Base-by-base conservation (phyloP, 140 eudicot species). In the Cichorium intybus region DNA sequence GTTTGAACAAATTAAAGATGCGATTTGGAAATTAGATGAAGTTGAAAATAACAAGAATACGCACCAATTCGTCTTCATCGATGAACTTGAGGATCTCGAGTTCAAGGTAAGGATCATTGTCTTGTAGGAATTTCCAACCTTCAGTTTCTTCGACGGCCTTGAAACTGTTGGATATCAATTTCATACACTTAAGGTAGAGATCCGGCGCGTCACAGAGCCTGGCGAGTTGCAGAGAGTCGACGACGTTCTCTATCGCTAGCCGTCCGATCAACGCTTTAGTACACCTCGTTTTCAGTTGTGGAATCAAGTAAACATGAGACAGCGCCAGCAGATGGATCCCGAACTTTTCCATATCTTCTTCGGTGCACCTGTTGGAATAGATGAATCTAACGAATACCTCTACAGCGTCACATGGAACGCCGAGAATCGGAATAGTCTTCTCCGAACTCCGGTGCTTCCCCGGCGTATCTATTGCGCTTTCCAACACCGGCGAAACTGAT, bases 321-420 rank as follows among this genome's bases (percentile, higher is more conserved):
- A 93, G 65, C 0, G 94, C 95, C n/a, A 93, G 78, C 48, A 93
- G 73, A 76, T 93, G 99, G 20, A 93, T 88, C 17, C 87, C 99
- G 29, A 77, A 89, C 15, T 78, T 86, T 37, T 84, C 88, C 85
- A 88, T 75, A 8, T 84, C 85, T 66, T 84, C 90, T 24, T 83
- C 95, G 18, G 52, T 75, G 62, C 90, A 85, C 77, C 99, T 93
- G 57, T 78, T 65, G 27, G 82, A 77, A 63, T 78, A 82, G 16
- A 93, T 78, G 65, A 83, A 93, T 14, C 75, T 76, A 18, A 93
- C 72, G 72, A 93, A 93, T 45, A 56, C 94, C 7, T 79, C 66
- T 58, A 81, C 99, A 66, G 99, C 97, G 10, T 84, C 95, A 72
- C 73, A 61, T 0, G 99, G 99, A 43, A 93, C 99, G 45, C 99